Evolutionary conservation across 345 rosid species (phyloP).

Genomic region (Salix purpurea): DNA sequence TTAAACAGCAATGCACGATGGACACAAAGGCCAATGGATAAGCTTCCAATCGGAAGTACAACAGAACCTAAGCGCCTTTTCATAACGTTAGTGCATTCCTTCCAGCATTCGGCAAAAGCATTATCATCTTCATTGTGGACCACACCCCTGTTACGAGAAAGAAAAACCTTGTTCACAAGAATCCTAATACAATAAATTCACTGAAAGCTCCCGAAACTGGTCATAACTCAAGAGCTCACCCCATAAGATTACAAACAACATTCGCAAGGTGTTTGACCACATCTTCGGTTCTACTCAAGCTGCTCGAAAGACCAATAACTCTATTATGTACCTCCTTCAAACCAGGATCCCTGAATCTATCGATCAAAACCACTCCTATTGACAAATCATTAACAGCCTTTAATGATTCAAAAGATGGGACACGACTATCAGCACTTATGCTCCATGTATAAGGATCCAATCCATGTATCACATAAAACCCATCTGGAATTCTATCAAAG

Average conservation of each 20-base stretch:
- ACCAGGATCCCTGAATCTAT: conserved; percentile 20
- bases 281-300: conserved; percentile 7
- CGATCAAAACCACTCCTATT: conserved; percentile 17
- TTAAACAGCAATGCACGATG: conserved; percentile 29
- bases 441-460: conserved; percentile 30
- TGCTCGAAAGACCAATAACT: conserved; percentile 12
- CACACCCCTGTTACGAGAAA: conserved; percentile 12
- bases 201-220: not conserved
- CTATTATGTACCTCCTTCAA: conserved; percentile 13
- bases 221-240: conserved; percentile 9
- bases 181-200: not conserved
- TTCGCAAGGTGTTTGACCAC: conserved; percentile 16
- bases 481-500: conserved; percentile 24
- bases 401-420: conserved; percentile 22
- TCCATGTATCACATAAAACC: conserved; percentile 25
- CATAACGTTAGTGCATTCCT: conserved; percentile 13
- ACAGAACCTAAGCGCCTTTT: conserved; percentile 14
- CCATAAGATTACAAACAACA: conserved; percentile 23
- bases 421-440: conserved; percentile 16
- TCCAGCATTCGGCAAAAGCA: conserved; percentile 14
- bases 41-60: conserved; percentile 25
- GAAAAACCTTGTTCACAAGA: not conserved
- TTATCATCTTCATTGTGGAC: conserved; percentile 13
- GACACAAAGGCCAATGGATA: conserved; percentile 27
- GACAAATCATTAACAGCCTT: conserved; percentile 17